A percentile compares a stretch with the other conserved stretches of the same genome.
Evolutionary conservation across 2,329 filamentous ascomycete species (phyloP).

Genomic region (Cercospora berteroae): DNA sequence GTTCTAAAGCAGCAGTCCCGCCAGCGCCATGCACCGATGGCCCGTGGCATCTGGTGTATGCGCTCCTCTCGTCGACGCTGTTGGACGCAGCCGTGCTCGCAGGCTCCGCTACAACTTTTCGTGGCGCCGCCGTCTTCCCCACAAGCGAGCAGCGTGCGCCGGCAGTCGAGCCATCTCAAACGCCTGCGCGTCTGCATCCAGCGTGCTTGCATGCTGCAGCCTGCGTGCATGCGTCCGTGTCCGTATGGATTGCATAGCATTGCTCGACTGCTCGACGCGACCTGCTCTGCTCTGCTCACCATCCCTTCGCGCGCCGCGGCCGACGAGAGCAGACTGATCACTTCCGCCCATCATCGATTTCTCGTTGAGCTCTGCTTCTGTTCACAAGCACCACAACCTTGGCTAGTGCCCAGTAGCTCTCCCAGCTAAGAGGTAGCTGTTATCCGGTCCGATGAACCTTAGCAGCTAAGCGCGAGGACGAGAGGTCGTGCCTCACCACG

Average conservation of each 20-base stretch:
- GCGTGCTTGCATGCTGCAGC: background rate
- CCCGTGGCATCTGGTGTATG: background rate
- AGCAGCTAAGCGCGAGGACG: slow-evolving; percentile 17
- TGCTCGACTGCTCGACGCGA: background rate
- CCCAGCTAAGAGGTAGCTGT: slow-evolving; percentile 24
- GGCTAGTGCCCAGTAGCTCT: slow-evolving; percentile 16
- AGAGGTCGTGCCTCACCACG: background rate
- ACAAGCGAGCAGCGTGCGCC: background rate
- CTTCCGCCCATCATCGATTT: background rate
- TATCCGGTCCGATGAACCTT: slow-evolving; percentile 25
- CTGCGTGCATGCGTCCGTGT: background rate
- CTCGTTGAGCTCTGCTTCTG: slow-evolving; percentile 11
- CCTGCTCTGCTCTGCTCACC: background rate
- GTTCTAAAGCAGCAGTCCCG: background rate
- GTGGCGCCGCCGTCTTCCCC: background rate
- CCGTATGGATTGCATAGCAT: background rate
- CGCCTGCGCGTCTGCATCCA: background rate
- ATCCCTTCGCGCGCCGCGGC: background rate
- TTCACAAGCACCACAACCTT: background rate
- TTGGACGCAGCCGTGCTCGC: background rate
- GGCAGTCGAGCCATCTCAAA: background rate
- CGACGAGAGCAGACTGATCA: background rate
- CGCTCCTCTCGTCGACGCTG: background rate
- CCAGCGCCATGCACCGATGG: background rate
- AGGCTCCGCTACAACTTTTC: background rate